Evolutionary conservation across 2,329 filamentous ascomycete genomes (phyloP), one percentile per base, ranked within the genome.

Genomic region (Huntiella bhutanensis): DNA sequence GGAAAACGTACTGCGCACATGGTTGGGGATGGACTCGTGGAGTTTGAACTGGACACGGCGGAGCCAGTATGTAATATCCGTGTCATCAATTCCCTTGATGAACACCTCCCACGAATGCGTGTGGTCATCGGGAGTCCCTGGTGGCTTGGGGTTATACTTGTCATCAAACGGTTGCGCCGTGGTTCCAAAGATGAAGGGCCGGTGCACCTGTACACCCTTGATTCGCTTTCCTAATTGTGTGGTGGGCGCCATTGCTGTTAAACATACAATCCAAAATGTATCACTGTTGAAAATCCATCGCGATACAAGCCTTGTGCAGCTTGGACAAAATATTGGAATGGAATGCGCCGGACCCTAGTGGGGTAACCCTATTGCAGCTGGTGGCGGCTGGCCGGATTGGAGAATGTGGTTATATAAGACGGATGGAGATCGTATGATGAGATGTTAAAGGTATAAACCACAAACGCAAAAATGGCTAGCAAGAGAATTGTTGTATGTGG

Each of bases 41-140:
- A 98, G 75, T 62, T 96, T 96, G 66, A 98, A 98, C 60, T 95
- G 87, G 1, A 98, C 88, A 56, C 93, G 88, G 49, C 88, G 84
- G 53, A 96, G 71, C 86, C 91, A 98, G 62, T 93, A 91, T 22
- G 83, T 86, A 53, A 96, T 81, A 58, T 94, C 84, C 50, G 84
- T 82, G 60, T 84, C 83, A 56, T 93, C 85, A 46, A 94, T 70
- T 41, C 87, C 85, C 58, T 82, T 82, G 49, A 98, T 84, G 61
- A 92, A 96, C 52, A 96, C 84, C 57, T 82, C 79, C 91, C 91
- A 98, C 52, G 82, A 84, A 67, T 96, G 92, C 32, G 88, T 96
- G 67, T 98, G 91, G 62, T 93, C 87, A 51, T 83, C 73, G 17
- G 88, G 85, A 3, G 84, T 75, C 58, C 77, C 73, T 16, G 77